Percentiles rank a stretch among this genome's conserved stretches.
Evolutionary conservation across 345 rosid genomes (phyloP).

Genomic region (Fremontodendron californicum): DNA sequence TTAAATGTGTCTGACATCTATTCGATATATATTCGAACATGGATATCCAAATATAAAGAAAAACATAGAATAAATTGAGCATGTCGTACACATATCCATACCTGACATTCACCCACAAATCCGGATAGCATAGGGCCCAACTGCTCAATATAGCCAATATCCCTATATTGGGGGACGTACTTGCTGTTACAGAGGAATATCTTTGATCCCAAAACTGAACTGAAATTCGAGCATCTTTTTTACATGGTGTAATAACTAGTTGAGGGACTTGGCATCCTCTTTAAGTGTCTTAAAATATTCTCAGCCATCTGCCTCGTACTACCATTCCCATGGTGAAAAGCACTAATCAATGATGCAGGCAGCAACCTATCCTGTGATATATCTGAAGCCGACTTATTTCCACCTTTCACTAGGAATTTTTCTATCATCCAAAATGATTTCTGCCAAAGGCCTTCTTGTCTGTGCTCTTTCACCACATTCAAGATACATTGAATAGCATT

Average conservation of each 20-base stretch:
- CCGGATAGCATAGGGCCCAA: no score
- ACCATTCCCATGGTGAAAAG: constrained; percentile 74
- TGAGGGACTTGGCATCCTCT: constrained; percentile 60
- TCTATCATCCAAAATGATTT: constrained; percentile 86
- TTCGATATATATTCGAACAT: no score
- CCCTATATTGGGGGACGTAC: no score
- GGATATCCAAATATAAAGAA: no score
- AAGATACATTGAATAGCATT: constrained; percentile 51
- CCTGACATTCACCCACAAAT: no score
- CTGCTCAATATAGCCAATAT: no score
- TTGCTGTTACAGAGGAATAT: no score
- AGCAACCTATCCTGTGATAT: constrained; percentile 70
- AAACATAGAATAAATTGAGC: no score
- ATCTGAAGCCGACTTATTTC: constrained; percentile 41
- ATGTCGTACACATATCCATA: no score
- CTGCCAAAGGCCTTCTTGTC: constrained; percentile 58
- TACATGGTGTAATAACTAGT: constrained; percentile 34
- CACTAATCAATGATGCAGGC: constrained; percentile 58
- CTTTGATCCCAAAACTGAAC: no score
- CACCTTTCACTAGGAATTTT: constrained; percentile 64
- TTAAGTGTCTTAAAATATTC: constrained; percentile 64
- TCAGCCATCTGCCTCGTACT: constrained; percentile 79
- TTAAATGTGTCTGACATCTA: no score
- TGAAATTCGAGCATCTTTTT: no score
- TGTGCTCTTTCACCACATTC: constrained; percentile 64